A percentile compares a stretch with the other conserved stretches of the same genome.
phyloP scores from a whole-genome alignment of 805 yeast species.

The Jamesozyma piceae region DNA sequence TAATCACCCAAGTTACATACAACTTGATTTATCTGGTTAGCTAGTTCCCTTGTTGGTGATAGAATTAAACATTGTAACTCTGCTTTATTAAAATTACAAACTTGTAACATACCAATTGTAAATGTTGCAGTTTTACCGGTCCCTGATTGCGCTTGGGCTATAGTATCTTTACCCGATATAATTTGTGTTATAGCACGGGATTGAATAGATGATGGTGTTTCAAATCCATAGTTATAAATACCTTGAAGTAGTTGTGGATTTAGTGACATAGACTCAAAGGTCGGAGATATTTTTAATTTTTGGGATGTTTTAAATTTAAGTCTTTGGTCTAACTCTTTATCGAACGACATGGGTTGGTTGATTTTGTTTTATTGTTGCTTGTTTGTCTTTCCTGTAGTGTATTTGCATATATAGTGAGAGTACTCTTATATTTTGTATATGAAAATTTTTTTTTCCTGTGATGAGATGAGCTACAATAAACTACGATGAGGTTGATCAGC shows the following conservation, averaged over 20 bases:
- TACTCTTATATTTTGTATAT: no score
- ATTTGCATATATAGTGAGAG: no score
- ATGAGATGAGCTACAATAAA: slow-evolving; percentile 4
- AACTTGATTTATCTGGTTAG: slow-evolving; percentile 85
- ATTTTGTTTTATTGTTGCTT: neutral
- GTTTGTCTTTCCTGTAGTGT: no score
- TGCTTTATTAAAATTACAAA: slow-evolving; percentile 59
- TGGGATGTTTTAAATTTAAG: slow-evolving; percentile 56
- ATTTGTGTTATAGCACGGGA: slow-evolving; percentile 93
- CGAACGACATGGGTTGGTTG: slow-evolving; percentile 43
- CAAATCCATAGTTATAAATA: slow-evolving; percentile 84
- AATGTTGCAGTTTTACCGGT: slow-evolving; percentile 99
- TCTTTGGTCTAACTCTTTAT: slow-evolving; percentile 49
- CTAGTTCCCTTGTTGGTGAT: slow-evolving; percentile 95
- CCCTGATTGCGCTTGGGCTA: slow-evolving; percentile 98
- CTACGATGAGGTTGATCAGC: no score
- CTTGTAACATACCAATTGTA: slow-evolving; percentile 86
- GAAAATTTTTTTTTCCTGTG: neutral
- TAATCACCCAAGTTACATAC: slow-evolving; percentile 79
- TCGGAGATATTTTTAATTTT: slow-evolving; percentile 40
- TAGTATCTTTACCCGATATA: slow-evolving; percentile 84
- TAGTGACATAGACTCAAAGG: slow-evolving; percentile 67
- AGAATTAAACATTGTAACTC: slow-evolving; percentile 83
- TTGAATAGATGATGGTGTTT: slow-evolving; percentile 93
- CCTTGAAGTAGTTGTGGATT: slow-evolving; percentile 54